Base-by-base conservation (phyloP, 495 filamentous ascomycete species). In the Penicillium nucicola region DNA sequence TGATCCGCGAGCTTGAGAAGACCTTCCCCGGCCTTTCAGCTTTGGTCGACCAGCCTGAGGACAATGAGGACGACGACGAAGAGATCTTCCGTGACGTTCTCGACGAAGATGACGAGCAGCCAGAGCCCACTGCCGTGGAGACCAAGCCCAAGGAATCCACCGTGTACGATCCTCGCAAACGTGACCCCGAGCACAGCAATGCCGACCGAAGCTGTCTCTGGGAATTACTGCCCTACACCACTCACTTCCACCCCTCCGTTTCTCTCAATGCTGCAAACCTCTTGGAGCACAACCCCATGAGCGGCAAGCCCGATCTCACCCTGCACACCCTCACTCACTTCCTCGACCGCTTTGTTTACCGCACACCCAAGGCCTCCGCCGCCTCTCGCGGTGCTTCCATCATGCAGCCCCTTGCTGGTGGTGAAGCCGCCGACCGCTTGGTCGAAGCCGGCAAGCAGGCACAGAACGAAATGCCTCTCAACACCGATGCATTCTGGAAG, bases 281-380 rank as follows among this genome's bases (percentile, higher is more conserved):
- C 20, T 64, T 96, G 7, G 69, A 77, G 19, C 79, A 81, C 43
- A 73, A 82, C 52, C 75, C 81, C 8, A 84, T 87, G 70, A 84
- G 87, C 48, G 81, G 85, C 51, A 96, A 97, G 69, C 92, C 93
- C 0, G 92, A 98, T 55, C 71, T 96, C 40, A 82, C 85, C 0
- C 79, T 86, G 34, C 90, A 97, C 61, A 96, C 89, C 0, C 81
- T 98, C 49, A 90, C 88, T 48, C 87, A 93, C 65, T 98, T 98
- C 80, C 80, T 98, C 25, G 93, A 98, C 69, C 90, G 91, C 53
- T 97, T 98, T 67, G 89, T 93, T 17, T 98, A 97, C 75, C 85
- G 90, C 35, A 92, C 92, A 53, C 83, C 92, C 39, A 95, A 92
- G 76, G 77, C 87, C 6, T 69, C 76, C 3, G 68, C 70, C 14